Evolutionary conservation across 2,329 filamentous ascomycete genomes (phyloP).

Genomic region (Pseudocercospora ulei): DNA sequence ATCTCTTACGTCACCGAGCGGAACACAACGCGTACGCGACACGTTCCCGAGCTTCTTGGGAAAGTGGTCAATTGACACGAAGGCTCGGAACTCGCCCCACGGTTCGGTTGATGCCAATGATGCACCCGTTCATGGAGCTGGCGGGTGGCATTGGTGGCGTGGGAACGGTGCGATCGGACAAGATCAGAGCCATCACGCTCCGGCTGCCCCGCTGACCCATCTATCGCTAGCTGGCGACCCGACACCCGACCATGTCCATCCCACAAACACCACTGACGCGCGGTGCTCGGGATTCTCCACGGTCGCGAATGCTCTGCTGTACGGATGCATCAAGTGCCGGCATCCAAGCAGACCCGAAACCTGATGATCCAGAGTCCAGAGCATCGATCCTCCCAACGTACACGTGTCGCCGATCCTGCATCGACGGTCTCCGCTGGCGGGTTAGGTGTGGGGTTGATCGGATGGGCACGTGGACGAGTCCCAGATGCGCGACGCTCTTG

Average conservation of each 20-base stretch:
- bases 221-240: conserved; percentile 31
- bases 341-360: conserved; percentile 26
- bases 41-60: no score
- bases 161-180: conserved; percentile 8
- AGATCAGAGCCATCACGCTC: conserved; percentile 22
- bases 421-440: conserved; percentile 24
- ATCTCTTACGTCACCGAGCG: no score
- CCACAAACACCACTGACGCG: conserved; percentile 33
- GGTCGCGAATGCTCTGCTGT: conserved; percentile 28
- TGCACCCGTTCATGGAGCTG: conserved; percentile 31
- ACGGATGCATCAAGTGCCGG: conserved; percentile 29
- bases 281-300: conserved; percentile 35
- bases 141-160: conserved; percentile 21
- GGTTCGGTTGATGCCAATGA: no score
- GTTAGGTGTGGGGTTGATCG: conserved; percentile 24
- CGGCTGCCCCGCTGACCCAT: conserved; percentile 24
- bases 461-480: conserved; percentile 21
- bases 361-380: conserved; percentile 23
- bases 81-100: no score
- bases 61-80: no score
- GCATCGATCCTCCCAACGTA: conserved; percentile 25
- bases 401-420: conserved; percentile 20
- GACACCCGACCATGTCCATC: conserved; percentile 34
- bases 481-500: conserved; percentile 26
- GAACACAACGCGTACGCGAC: no score